phyloP scores from a whole-genome alignment of 2,329 filamentous ascomycete genomes.

The Orbilia blumenaviensis region DNA sequence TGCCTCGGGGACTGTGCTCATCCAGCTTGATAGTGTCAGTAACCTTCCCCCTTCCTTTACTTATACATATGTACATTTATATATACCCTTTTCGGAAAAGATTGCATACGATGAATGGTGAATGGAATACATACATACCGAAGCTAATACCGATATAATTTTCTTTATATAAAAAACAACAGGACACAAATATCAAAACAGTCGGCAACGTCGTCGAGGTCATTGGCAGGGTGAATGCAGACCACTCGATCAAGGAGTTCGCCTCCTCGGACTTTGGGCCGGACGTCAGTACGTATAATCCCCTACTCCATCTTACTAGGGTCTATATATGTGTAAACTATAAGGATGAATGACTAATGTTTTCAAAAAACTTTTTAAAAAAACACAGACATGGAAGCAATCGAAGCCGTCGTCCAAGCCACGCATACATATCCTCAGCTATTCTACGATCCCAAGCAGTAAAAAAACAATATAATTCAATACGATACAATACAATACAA shows the following conservation, averaged over 20 bases:
- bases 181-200: conserved; percentile 65
- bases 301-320: background rate
- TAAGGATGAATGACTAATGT: too few species aligned
- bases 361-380: background rate
- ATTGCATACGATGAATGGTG: too few species aligned
- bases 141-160: background rate
- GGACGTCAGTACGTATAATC: conserved; percentile 20
- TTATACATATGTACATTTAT: background rate
- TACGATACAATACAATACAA: too few species aligned
- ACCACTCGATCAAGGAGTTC: conserved; percentile 76
- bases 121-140: too few species aligned
- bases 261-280: conserved; percentile 75
- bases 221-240: conserved; percentile 80
- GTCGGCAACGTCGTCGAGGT: conserved; percentile 77
- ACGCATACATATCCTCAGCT: conserved; percentile 83
- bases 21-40: conserved; percentile 76
- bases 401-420: conserved; percentile 81
- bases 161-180: too few species aligned
- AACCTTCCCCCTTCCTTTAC: background rate
- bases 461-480: too few species aligned
- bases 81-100: too few species aligned
- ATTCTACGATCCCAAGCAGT: conserved; percentile 74
- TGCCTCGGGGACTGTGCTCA: conserved; percentile 77
- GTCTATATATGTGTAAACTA: too few species aligned
- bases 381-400: conserved; percentile 74